Conservation (phyloP, 2,329 filamentous ascomycete genomes). For the Davidsoniella neocaledoniae region DNA sequence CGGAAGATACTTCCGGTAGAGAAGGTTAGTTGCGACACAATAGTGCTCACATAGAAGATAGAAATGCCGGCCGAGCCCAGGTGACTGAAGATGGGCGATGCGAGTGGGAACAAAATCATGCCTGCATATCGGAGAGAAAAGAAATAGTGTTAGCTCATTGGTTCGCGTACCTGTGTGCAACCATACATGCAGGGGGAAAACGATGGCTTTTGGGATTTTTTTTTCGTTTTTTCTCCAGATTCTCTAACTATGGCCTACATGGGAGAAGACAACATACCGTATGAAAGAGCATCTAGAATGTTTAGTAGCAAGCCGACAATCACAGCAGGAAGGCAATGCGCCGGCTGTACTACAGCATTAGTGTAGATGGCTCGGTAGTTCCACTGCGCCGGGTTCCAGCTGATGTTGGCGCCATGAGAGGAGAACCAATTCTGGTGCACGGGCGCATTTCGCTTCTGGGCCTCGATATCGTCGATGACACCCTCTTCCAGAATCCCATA, state of each 20-base stretch:
- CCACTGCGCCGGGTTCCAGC: constrained; percentile 49
- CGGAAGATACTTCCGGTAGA: constrained; percentile 76
- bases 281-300: constrained; percentile 84
- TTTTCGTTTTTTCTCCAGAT: no score
- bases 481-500: constrained; percentile 2
- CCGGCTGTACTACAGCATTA: constrained; percentile 46
- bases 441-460: constrained; percentile 12
- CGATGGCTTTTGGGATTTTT: background rate
- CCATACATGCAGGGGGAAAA: constrained; percentile 2
- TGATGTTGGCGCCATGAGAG: background rate
- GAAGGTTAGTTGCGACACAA: constrained; percentile 81
- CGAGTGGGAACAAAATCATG: constrained; percentile 89
- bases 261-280: constrained; percentile 37
- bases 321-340: constrained; percentile 65
- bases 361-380: constrained; percentile 48
- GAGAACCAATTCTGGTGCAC: constrained; percentile 1
- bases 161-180: constrained; percentile 6
- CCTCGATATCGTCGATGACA: constrained; percentile 12
- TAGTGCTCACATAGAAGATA: constrained; percentile 97
- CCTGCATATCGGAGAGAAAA: constrained; percentile 24
- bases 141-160: constrained; percentile 6
- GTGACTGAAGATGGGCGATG: constrained; percentile 66
- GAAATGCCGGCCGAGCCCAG: constrained; percentile 89
- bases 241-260: no score
- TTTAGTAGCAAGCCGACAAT: constrained; percentile 80